Evolutionary conservation across 2,329 filamentous ascomycete genomes (phyloP).

Genomic region (Diaporthe sp.): DNA sequence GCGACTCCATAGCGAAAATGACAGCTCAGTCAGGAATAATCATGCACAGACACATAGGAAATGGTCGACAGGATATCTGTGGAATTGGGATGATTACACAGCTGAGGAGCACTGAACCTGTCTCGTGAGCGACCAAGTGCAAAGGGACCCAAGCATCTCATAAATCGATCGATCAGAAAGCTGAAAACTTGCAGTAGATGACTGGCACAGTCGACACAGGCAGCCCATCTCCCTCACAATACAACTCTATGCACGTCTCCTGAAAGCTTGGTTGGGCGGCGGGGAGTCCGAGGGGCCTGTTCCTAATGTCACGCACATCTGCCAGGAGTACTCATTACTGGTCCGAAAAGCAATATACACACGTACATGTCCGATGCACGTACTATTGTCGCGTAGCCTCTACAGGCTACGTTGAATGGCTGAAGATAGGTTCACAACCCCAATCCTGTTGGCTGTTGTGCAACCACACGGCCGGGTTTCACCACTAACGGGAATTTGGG

Average conservation of each 20-base stretch:
- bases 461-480: not conserved
- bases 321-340: no score
- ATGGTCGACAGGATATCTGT: no score
- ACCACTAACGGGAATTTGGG: no score
- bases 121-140: not conserved
- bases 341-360: not conserved
- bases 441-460: not conserved
- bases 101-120: no score
- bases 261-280: no score
- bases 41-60: no score
- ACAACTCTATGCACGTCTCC: not conserved
- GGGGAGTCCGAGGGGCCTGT: no score
- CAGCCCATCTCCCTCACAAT: not conserved
- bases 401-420: not conserved
- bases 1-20: no score
- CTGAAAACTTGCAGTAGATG: not conserved
- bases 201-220: not conserved
- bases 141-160: not conserved
- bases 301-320: no score
- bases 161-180: not conserved
- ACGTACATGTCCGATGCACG: not conserved
- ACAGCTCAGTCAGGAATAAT: no score
- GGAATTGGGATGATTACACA: no score
- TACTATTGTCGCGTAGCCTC: not conserved
- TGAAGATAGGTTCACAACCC: not conserved